These are phyloP conservation scores for Lachancea sp. DNA, from an alignment of 805 yeast genomes.

Conservation along the genomic window DNA sequence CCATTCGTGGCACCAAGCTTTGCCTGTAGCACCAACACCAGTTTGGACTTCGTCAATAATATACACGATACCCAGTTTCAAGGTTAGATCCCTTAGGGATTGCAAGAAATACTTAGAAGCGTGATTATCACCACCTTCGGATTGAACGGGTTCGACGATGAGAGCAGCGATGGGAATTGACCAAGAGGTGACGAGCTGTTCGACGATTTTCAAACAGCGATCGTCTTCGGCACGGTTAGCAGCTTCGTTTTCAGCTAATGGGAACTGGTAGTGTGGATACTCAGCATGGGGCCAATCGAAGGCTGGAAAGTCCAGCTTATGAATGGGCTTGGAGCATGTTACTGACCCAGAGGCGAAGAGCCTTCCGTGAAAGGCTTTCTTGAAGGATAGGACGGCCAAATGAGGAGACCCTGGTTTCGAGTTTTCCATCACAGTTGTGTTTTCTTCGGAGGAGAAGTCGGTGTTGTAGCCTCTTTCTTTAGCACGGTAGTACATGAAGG, in stretches of 20 bases:
- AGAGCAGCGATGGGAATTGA: constrained; percentile 77
- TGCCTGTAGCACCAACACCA: constrained; percentile 69
- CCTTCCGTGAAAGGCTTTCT: constrained; percentile 91
- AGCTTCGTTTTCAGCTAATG: constrained; percentile 59
- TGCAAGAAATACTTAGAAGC: constrained; percentile 58
- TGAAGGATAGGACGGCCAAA: constrained; percentile 77
- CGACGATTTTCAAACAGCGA: constrained; percentile 72
- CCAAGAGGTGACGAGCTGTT: constrained; percentile 62
- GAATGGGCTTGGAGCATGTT: constrained; percentile 92
- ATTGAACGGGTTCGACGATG: constrained; percentile 80
- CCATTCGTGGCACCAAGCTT: constrained; percentile 69
- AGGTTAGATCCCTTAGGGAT: constrained; percentile 52
- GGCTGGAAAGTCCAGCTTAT: constrained; percentile 86
- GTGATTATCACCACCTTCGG: constrained; percentile 75
- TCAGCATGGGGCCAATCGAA: constrained; percentile 97
- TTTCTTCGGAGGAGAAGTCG: constrained; percentile 65
- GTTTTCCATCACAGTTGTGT: constrained; percentile 68
- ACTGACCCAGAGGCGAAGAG: constrained; percentile 85
- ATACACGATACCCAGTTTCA: constrained; percentile 50
- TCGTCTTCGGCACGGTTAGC: constrained; percentile 73
- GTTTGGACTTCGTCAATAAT: constrained; percentile 72
- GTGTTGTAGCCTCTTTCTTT: constrained; percentile 50
- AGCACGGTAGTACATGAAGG: constrained; percentile 57
- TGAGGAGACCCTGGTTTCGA: constrained; percentile 85
- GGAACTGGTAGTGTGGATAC: constrained; percentile 80